Percentiles rank a stretch among this genome's conserved stretches.
Conservation (phyloP, 108 stramenopile genomes). For the Cyclotella baltica region DNA sequence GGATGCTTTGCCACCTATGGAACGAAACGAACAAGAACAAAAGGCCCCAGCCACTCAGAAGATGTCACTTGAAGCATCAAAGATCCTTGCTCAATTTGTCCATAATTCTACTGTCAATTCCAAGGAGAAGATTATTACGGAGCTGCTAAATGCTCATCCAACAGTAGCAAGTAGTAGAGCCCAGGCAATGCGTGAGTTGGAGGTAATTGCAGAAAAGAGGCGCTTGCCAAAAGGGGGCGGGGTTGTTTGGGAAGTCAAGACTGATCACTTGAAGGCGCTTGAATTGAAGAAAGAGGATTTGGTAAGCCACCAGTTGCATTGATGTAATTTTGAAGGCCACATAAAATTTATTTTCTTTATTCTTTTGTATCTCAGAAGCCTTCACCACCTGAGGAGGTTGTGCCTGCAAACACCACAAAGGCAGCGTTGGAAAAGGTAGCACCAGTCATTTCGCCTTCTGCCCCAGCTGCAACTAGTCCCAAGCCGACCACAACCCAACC, state of each 20-base stretch:
- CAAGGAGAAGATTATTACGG: constrained; percentile 79
- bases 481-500: not conserved
- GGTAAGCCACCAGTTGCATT: constrained; percentile 18
- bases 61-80: constrained; percentile 61
- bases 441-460: not conserved
- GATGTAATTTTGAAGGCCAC: not conserved
- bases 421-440: not conserved
- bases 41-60: constrained; percentile 29
- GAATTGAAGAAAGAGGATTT: constrained; percentile 54
- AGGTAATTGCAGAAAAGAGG: constrained; percentile 76
- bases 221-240: constrained; percentile 60
- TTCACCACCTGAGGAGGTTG: not conserved
- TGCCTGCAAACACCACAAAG: not conserved
- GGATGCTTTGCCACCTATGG: constrained; percentile 72
- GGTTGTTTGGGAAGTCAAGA: constrained; percentile 85
- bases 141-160: constrained; percentile 63
- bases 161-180: constrained; percentile 66
- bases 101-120: constrained; percentile 77
- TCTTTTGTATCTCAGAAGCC: constrained; percentile 25
- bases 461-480: constrained; percentile 5
- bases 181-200: constrained; percentile 77
- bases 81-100: constrained; percentile 63
- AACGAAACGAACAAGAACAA: constrained; percentile 32
- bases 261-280: constrained; percentile 61
- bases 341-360: not conserved